Base-by-base conservation (phyloP, 148 eudicot genomes). In the Arbutus unedo region DNA sequence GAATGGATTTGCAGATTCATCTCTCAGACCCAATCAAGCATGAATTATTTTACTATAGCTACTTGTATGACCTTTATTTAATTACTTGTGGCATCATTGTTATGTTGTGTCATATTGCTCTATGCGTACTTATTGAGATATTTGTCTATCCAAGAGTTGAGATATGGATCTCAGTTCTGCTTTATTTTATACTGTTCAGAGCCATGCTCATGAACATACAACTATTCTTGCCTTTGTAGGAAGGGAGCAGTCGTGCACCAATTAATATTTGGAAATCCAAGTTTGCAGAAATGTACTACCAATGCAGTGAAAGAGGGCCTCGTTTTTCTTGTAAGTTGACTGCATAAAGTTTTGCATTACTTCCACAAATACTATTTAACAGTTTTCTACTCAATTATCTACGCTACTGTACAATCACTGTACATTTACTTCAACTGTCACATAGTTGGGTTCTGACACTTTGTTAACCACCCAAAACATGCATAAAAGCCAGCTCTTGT, bases 261-360 rank as follows among this genome's bases (percentile, higher is more conserved):
- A 82, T 96, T 78, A 91, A 96, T 84, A 91, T 96, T 81, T 96
- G 99, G 99, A 91, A 92, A 89, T 94, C 98, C 77, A 91, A 90
- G 79, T 87, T 87, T 81, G 88, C 96, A 38, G 92, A 87, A 70
- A 84, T 84, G 78, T 96, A 96, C 87, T 91, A 93, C 82, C 94
- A 95, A 76, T 96, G 99, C 91, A 93, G 98, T 88, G 91, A 92
- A 86, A 89, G 99, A 89, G 92, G 93, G 41, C 91, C 91, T 19
- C 89, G 81, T 85, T 93, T 89, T 88, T 83, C 93, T 72, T 83
- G 99, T 96, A 90, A 88, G 99, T 91, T 3, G 18, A 43, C 48
- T 66, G 45, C 70, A 56, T 56, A 4, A 51, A 23, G 14, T 73
- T 79, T 82, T 38, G 21, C 56, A 48, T 60, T 67, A 16, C 5